Percentiles rank a stretch among this genome's conserved stretches.
Evolutionary conservation across 495 filamentous ascomycete genomes (phyloP).

Genomic region (Tuber indicum): DNA sequence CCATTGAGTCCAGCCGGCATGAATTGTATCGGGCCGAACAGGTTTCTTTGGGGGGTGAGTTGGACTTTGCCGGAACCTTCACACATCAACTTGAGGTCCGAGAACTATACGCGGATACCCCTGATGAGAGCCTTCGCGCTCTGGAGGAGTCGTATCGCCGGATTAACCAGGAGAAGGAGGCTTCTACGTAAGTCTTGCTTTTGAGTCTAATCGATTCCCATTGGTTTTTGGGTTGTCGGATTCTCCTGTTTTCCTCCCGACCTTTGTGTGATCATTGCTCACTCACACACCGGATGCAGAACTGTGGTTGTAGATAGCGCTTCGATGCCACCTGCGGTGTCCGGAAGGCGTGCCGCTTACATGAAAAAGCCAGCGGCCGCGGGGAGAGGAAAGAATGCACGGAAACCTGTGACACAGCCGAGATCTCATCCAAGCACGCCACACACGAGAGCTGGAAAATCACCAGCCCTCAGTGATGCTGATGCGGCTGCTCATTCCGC

Average conservation of each 20-base stretch:
- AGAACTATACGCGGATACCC: constrained; percentile 52
- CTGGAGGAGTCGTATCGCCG: constrained; percentile 29
- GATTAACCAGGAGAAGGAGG: constrained; percentile 39
- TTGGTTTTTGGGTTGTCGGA: not conserved
- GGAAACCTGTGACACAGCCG: constrained; percentile 18
- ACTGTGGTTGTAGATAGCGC: constrained; percentile 37
- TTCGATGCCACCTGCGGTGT: constrained; percentile 28
- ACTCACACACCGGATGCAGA: constrained; percentile 32
- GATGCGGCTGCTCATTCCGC: constrained; percentile 22
- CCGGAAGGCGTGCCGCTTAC: constrained; percentile 22
- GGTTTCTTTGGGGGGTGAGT: constrained; percentile 41
- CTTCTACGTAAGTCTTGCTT: constrained; percentile 40
- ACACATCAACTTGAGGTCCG: constrained; percentile 55
- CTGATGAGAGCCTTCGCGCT: constrained; percentile 37
- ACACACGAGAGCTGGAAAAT: constrained; percentile 23
- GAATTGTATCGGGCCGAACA: constrained; percentile 49
- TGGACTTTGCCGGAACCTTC: constrained; percentile 52
- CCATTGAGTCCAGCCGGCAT: constrained; percentile 48
- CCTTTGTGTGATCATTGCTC: constrained; percentile 11
- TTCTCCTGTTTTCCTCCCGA: constrained; percentile 12
- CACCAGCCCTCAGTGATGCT: constrained; percentile 7
- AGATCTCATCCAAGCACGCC: constrained; percentile 27
- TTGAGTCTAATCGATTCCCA: constrained; percentile 8
- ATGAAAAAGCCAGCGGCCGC: constrained; percentile 24
- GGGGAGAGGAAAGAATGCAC: constrained; percentile 22